A percentile compares a stretch with the other conserved stretches of the same genome.
Evolutionary conservation across 2,329 filamentous ascomycete species (phyloP).

Genomic region (Bipolaris oryzae): DNA sequence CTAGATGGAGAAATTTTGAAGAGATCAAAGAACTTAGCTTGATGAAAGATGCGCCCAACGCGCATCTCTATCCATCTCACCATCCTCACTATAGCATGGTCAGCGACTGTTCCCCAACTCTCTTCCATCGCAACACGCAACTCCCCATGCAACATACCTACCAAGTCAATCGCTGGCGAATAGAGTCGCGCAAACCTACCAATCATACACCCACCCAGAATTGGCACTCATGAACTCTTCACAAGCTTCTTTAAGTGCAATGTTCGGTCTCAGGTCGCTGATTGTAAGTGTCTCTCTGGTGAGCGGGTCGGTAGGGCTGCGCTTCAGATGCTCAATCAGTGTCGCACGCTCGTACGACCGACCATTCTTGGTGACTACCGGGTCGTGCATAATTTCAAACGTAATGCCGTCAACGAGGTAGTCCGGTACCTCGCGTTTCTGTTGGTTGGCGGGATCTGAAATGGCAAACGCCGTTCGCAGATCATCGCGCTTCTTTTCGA

Average conservation of each 20-base stretch:
- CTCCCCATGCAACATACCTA: slow-evolving; percentile 16
- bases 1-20: background rate
- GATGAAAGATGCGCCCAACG: slow-evolving; percentile 41
- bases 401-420: slow-evolving; percentile 79
- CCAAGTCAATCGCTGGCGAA: slow-evolving; percentile 19
- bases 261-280: slow-evolving; percentile 78
- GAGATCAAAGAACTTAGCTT: background rate
- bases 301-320: slow-evolving; percentile 77
- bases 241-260: slow-evolving; percentile 80
- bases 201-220: slow-evolving; percentile 86
- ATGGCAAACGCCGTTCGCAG: slow-evolving; percentile 55
- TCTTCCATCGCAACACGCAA: background rate
- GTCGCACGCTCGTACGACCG: slow-evolving; percentile 88
- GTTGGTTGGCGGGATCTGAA: slow-evolving; percentile 53
- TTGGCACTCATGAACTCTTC: slow-evolving; percentile 85
- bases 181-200: slow-evolving; percentile 58
- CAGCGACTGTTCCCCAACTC: slow-evolving; percentile 16
- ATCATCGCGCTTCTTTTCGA: slow-evolving; percentile 52
- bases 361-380: slow-evolving; percentile 76
- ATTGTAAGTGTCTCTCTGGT: slow-evolving; percentile 75
- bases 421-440: slow-evolving; percentile 67
- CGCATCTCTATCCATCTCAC: slow-evolving; percentile 32
- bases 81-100: slow-evolving; percentile 33
- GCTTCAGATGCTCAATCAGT: slow-evolving; percentile 82
- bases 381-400: slow-evolving; percentile 76